These are phyloP conservation scores for Naganishia randhawae DNA, from an alignment of 768 basidiomycete species.

Conservation along the genomic window DNA sequence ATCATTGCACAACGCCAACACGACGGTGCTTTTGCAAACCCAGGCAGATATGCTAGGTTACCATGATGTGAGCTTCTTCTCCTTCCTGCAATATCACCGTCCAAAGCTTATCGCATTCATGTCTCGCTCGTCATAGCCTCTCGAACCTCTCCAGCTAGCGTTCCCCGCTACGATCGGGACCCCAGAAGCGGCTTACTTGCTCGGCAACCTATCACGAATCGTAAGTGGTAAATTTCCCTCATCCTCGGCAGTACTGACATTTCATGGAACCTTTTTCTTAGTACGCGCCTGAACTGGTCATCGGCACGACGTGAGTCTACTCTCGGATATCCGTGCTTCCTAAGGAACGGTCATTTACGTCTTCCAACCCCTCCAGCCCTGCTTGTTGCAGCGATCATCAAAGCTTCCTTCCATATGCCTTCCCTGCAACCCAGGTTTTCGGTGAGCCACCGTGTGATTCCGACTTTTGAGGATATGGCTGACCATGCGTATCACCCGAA, in stretches of 20 bases:
- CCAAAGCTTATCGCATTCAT: too few relatives aligned
- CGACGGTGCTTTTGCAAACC: slow-evolving; percentile 74
- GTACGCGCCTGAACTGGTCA: slow-evolving; percentile 38
- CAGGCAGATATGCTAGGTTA: slow-evolving; percentile 93
- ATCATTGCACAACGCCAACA: slow-evolving; percentile 59
- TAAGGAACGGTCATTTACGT: too few relatives aligned
- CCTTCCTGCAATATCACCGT: neutral
- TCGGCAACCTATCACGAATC: slow-evolving; percentile 68
- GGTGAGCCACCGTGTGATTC: slow-evolving; percentile 42
- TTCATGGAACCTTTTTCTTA: neutral
- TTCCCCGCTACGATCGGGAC: slow-evolving; percentile 75
- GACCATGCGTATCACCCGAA: neutral
- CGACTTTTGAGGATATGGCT: slow-evolving; percentile 57
- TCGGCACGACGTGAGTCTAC: slow-evolving; percentile 33
- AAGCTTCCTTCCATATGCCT: slow-evolving; percentile 63
- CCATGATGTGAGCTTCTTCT: slow-evolving; percentile 54
- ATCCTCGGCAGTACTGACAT: slow-evolving; percentile 64
- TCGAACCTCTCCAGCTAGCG: slow-evolving; percentile 78
- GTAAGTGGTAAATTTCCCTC: slow-evolving; percentile 77
- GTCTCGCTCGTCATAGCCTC: slow-evolving; percentile 47
- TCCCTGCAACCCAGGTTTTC: slow-evolving; percentile 80
- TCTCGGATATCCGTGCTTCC: too few relatives aligned
- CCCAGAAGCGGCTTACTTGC: slow-evolving; percentile 68
- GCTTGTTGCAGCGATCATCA: slow-evolving; percentile 92
- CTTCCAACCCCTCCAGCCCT: slow-evolving; percentile 47